phyloP scores from a whole-genome alignment of 345 rosid genomes.

The Sapria himalayana region DNA sequence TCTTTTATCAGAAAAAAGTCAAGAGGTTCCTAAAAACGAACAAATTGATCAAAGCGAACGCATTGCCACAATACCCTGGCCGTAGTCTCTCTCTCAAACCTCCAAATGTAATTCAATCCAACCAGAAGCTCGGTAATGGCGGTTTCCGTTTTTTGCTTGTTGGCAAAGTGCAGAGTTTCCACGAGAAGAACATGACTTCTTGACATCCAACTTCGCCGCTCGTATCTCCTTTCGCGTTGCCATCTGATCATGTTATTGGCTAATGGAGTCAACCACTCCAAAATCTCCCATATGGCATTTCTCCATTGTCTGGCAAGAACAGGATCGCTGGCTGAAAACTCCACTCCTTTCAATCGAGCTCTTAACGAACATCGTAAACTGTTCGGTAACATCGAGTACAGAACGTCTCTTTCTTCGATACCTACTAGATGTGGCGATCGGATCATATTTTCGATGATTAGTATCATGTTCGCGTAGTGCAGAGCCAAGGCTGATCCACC shows the following conservation, averaged over 20 bases:
- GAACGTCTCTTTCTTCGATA: constrained; percentile 69
- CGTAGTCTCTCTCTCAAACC: constrained; percentile 91
- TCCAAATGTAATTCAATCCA: constrained; percentile 90
- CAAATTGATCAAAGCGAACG: constrained; percentile 18
- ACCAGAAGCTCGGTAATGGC: constrained; percentile 85
- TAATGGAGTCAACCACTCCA: constrained; percentile 69
- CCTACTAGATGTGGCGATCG: constrained; percentile 85
- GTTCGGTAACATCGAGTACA: constrained; percentile 66
- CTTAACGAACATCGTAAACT: constrained; percentile 46
- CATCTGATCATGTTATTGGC: constrained; percentile 95
- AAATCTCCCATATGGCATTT: constrained; percentile 51
- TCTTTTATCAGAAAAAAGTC: no score
- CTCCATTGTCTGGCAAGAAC: constrained; percentile 72
- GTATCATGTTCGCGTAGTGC: constrained; percentile 68
- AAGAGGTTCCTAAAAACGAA: no score
- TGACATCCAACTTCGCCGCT: constrained; percentile 35
- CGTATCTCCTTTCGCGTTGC: constrained; percentile 93
- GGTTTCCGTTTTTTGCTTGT: constrained; percentile 74
- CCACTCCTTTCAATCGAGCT: constrained; percentile 51
- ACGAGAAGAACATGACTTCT: constrained; percentile 43
- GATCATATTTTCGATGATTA: constrained; percentile 86
- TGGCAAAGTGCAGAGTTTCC: constrained; percentile 64
- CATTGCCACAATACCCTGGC: constrained; percentile 63
- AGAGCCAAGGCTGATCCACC: constrained; percentile 65
- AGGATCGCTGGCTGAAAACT: constrained; percentile 52